A percentile compares a stretch with the other conserved stretches of the same genome.
phyloP scores from a whole-genome alignment of 495 filamentous ascomycete genomes.

The Aspergillus egyptiacus region DNA sequence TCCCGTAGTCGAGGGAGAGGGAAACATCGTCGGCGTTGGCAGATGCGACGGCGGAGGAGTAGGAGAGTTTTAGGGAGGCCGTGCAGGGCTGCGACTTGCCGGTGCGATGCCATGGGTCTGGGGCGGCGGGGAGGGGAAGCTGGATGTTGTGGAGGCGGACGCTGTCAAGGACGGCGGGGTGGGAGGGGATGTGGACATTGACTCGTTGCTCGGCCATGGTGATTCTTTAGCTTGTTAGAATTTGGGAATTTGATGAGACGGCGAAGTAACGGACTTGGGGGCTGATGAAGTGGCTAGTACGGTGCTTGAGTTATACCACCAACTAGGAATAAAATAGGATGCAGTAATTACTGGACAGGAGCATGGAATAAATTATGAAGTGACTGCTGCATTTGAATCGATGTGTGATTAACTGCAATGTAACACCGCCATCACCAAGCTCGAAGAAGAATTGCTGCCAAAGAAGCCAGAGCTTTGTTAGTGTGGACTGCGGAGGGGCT shows the following conservation, averaged over 20 bases:
- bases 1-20: constrained; percentile 43
- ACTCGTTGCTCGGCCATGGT: constrained; percentile 29
- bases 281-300: neutral
- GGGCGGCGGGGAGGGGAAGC: constrained; percentile 38
- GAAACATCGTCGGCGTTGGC: constrained; percentile 42
- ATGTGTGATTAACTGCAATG: too few relatives aligned
- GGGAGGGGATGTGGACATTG: constrained; percentile 32
- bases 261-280: too few relatives aligned
- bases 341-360: too few relatives aligned
- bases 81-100: constrained; percentile 42
- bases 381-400: too few relatives aligned
- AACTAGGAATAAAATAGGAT: too few relatives aligned
- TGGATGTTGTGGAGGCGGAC: constrained; percentile 39
- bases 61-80: constrained; percentile 39
- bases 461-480: neutral
- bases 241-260: too few relatives aligned
- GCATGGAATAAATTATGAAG: too few relatives aligned
- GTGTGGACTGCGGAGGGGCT: neutral
- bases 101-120: constrained; percentile 43
- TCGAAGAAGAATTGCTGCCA: neutral
- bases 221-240: too few relatives aligned
- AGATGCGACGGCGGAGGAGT: constrained; percentile 39
- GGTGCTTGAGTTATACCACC: too few relatives aligned
- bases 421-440: too few relatives aligned
- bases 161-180: constrained; percentile 35